phyloP scores from a whole-genome alignment of 768 basidiomycete species.

The Lactifluus piperatus region DNA sequence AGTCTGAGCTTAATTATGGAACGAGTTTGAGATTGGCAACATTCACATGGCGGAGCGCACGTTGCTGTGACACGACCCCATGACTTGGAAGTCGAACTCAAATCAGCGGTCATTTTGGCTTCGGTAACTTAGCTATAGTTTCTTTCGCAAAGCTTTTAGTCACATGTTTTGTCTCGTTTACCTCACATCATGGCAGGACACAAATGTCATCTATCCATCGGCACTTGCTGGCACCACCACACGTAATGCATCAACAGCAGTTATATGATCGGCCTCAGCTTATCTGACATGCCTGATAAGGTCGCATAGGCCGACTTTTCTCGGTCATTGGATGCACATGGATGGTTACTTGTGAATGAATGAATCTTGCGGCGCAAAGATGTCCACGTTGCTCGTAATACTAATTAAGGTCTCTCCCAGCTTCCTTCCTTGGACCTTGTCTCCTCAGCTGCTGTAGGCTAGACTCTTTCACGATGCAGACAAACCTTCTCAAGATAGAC shows the following conservation, averaged over 20 bases:
- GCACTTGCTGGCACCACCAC: background rate
- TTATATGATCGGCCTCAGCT: too few relatives aligned
- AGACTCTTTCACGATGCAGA: background rate
- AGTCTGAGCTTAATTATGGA: background rate
- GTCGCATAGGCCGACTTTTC: background rate
- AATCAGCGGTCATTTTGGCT: background rate
- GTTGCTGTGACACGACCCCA: background rate
- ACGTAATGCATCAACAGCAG: background rate
- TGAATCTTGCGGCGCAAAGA: background rate
- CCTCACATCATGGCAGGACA: background rate
- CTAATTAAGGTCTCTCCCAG: background rate
- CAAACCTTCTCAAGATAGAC: background rate
- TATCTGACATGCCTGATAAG: background rate
- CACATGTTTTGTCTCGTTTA: background rate
- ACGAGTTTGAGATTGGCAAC: background rate
- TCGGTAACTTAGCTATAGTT: background rate
- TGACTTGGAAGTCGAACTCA: background rate
- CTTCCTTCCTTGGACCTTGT: background rate
- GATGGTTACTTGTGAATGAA: background rate
- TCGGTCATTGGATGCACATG: background rate
- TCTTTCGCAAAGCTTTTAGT: background rate
- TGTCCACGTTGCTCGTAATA: too few relatives aligned
- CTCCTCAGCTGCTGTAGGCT: background rate
- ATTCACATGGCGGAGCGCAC: background rate
- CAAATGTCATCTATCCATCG: background rate